Evolutionary conservation across 371 early-diverging fungal genomes (phyloP).

Genomic region (Blastocladiella emersonii): DNA sequence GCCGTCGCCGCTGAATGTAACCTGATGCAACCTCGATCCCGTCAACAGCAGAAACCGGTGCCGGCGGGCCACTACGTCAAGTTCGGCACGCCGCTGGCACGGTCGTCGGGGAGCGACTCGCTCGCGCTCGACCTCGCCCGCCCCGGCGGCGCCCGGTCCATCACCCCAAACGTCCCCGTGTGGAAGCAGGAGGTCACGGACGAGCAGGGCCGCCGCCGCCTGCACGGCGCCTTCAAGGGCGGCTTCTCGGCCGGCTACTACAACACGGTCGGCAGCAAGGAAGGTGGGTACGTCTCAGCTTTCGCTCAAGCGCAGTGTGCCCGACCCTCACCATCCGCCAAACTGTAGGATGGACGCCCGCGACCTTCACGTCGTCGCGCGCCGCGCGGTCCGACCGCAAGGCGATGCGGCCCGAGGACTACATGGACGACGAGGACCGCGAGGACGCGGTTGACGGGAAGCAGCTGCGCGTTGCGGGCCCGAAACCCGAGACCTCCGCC

Average conservation of each 20-base stretch:
- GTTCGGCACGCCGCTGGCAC: no score
- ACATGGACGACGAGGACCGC: conserved; percentile 22
- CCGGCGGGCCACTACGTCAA: no score
- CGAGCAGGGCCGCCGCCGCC: conserved; percentile 67
- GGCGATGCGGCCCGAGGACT: conserved; percentile 14
- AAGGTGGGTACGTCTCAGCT: conserved; percentile 38
- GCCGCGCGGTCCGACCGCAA: conserved; percentile 9
- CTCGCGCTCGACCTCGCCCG: no score
- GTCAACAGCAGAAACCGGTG: no score
- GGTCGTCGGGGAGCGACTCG: no score
- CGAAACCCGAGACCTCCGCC: no score
- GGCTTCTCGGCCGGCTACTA: conserved; percentile 88
- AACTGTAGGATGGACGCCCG: conserved; percentile 16
- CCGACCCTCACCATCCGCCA: conserved; percentile 12
- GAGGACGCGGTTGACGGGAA: not conserved
- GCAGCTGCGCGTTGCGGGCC: not conserved
- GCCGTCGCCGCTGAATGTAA: no score
- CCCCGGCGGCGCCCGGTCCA: no score
- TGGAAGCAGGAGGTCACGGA: conserved; percentile 54
- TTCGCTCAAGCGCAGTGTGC: conserved; percentile 33
- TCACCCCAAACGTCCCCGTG: conserved; percentile 17
- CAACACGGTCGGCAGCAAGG: conserved; percentile 89
- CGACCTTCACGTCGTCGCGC: conserved; percentile 18
- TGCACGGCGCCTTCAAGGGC: conserved; percentile 91
- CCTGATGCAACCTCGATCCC: no score